Evolutionary conservation across 1,139 yeast species (phyloP).

Genomic region (Pneumocystis jirovecii): DNA sequence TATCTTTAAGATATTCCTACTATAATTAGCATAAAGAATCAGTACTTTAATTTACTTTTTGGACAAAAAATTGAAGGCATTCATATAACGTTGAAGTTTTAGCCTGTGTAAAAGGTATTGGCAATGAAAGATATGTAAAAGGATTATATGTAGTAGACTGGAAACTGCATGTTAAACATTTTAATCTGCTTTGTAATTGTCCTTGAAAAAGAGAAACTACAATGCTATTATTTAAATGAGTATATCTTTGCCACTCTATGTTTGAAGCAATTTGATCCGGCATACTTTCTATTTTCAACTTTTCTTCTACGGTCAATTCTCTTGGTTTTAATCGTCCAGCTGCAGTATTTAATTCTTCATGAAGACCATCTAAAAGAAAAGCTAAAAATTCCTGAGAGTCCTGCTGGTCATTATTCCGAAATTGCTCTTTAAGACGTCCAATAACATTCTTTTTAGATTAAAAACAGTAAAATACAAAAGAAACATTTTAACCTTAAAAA

Average conservation of each 20-base stretch:
- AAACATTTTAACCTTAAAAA: slow-evolving; percentile 9
- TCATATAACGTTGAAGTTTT: background rate
- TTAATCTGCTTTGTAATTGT: slow-evolving; percentile 67
- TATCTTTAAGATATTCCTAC: background rate
- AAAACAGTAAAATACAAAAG: background rate
- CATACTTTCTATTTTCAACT: slow-evolving; percentile 20
- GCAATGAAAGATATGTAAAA: slow-evolving; percentile 60
- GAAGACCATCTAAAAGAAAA: slow-evolving; percentile 68
- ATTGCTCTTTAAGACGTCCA: slow-evolving; percentile 56
- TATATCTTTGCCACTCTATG: slow-evolving; percentile 86
- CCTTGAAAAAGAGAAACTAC: slow-evolving; percentile 83
- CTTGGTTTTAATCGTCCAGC: slow-evolving; percentile 22
- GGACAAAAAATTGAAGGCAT: background rate
- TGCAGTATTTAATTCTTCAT: slow-evolving; percentile 71
- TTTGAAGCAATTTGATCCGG: slow-evolving; percentile 78
- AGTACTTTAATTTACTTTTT: background rate
- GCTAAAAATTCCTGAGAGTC: slow-evolving; percentile 86
- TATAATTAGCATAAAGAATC: background rate
- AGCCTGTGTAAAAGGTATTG: slow-evolving; percentile 37
- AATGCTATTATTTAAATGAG: slow-evolving; percentile 69
- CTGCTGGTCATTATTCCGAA: slow-evolving; percentile 71
- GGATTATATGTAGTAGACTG: slow-evolving; percentile 84
- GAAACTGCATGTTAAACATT: slow-evolving; percentile 56
- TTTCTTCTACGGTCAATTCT: slow-evolving; percentile 18
- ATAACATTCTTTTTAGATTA: slow-evolving; percentile 43